Conservation (phyloP, 805 yeast species). For the Kodamaea leandrae region DNA sequence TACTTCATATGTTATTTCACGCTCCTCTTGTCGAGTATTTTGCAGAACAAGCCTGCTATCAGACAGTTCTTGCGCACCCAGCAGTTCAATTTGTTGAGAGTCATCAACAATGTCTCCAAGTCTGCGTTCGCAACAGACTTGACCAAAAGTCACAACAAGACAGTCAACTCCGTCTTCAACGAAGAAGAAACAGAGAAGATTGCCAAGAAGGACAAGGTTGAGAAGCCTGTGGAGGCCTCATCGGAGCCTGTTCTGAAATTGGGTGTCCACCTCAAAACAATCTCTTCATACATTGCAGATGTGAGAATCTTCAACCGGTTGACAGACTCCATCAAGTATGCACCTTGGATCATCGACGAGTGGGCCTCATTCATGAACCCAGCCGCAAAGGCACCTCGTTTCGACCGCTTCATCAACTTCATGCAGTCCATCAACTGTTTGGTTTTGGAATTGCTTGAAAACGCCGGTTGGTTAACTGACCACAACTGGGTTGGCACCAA, state of each 20-base stretch:
- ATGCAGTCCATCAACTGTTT: constrained; percentile 41
- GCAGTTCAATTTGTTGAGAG: constrained; percentile 19
- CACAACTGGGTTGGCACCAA: constrained; percentile 44
- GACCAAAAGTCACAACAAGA: constrained; percentile 16
- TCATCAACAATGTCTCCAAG: constrained; percentile 10
- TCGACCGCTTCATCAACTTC: constrained; percentile 35
- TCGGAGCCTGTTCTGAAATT: constrained; percentile 17
- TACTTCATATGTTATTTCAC: constrained; percentile 45
- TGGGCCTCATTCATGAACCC: constrained; percentile 28
- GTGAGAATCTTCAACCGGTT: constrained; percentile 42
- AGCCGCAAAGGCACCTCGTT: constrained; percentile 21
- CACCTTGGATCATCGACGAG: constrained; percentile 46
- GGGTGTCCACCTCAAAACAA: constrained; percentile 34
- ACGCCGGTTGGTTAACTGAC: constrained; percentile 46
- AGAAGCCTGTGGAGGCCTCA: background rate
- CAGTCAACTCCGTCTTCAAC: constrained; percentile 12
- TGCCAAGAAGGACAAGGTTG: constrained; percentile 1
- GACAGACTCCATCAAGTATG: constrained; percentile 40
- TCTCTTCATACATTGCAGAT: constrained; percentile 39
- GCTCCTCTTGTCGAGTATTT: constrained; percentile 32
- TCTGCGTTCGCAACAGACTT: constrained; percentile 16
- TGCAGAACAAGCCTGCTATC: constrained; percentile 38
- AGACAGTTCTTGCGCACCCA: constrained; percentile 28
- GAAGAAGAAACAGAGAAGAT: constrained; percentile 1
- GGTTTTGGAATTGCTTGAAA: constrained; percentile 39